phyloP scores from a whole-genome alignment of 2,329 filamentous ascomycete species.

The Ilyonectria robusta region DNA sequence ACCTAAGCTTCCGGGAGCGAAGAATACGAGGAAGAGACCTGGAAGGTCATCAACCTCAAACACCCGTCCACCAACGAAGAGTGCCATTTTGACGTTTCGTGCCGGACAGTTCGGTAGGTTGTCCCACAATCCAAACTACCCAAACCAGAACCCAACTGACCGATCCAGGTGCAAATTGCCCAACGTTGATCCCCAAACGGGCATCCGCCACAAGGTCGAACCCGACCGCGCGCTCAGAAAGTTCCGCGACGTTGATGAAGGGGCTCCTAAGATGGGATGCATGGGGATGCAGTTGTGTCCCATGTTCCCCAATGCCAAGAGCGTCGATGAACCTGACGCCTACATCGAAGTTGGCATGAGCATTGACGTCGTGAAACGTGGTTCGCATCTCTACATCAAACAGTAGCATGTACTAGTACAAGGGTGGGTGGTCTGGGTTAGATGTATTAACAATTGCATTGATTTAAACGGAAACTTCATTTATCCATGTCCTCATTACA shows the following conservation, averaged over 20 bases:
- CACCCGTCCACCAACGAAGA: constrained; percentile 43
- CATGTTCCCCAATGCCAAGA: constrained; percentile 56
- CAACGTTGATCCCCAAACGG: constrained; percentile 76
- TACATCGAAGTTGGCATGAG: constrained; percentile 70
- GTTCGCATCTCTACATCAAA: constrained; percentile 59
- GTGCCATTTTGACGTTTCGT: constrained; percentile 68
- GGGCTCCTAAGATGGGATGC: constrained; percentile 69
- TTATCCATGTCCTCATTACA: constrained; percentile 37
- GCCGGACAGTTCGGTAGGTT: constrained; percentile 73
- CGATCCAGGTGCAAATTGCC: constrained; percentile 74
- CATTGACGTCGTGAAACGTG: constrained; percentile 63
- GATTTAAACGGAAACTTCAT: constrained; percentile 23
- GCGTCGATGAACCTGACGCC: constrained; percentile 54
- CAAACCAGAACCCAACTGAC: constrained; percentile 23
- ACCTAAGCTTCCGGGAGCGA: constrained; percentile 70
- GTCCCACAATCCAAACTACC: not conserved
- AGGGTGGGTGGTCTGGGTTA: not conserved
- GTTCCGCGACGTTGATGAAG: constrained; percentile 72
- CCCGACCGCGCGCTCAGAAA: constrained; percentile 72
- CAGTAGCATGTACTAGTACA: constrained; percentile 25
- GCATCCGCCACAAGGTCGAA: constrained; percentile 67
- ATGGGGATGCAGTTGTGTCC: constrained; percentile 78
- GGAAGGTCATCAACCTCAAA: constrained; percentile 73
- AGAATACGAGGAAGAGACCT: constrained; percentile 78
- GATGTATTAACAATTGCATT: constrained; percentile 19